These are phyloP conservation scores for Aeminium ludgeri DNA, from an alignment of 495 filamentous ascomycete genomes.

Conservation along the genomic window DNA sequence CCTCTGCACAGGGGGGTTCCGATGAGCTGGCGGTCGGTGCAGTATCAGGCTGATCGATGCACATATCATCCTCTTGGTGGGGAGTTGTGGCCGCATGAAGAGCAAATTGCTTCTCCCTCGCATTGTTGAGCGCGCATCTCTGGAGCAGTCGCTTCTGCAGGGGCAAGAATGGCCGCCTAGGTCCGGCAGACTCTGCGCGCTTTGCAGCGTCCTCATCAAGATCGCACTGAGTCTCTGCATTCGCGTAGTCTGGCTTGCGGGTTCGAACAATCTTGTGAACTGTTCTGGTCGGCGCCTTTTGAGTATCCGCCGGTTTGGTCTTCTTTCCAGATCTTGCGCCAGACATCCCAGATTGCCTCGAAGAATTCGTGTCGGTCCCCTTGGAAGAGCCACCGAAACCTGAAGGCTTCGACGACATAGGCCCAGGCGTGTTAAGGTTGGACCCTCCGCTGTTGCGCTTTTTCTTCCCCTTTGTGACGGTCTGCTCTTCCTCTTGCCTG, in stretches of 20 bases:
- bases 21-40: too few relatives aligned
- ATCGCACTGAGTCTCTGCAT: slow-evolving; percentile 11
- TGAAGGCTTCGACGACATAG: slow-evolving; percentile 16
- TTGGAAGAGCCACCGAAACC: background rate
- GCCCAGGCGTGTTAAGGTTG: slow-evolving; percentile 24
- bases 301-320: background rate
- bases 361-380: slow-evolving; percentile 9
- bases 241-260: slow-evolving; percentile 3
- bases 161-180: slow-evolving; percentile 3
- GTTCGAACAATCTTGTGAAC: background rate
- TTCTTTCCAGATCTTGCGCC: slow-evolving; percentile 4
- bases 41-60: background rate
- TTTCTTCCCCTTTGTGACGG: slow-evolving; percentile 31
- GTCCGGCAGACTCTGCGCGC: background rate
- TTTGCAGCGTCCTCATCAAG: slow-evolving; percentile 9
- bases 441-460: slow-evolving; percentile 45
- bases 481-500: slow-evolving; percentile 42
- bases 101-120: background rate
- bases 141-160: slow-evolving; percentile 8
- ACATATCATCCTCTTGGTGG: slow-evolving; percentile 1
- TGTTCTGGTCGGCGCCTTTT: slow-evolving; percentile 1
- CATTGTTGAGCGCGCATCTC: slow-evolving; percentile 9
- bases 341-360: slow-evolving; percentile 22
- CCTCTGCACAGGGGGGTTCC: too few relatives aligned
- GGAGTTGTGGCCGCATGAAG: background rate